Conservation (phyloP, 148 eudicot species). For the Silene latifolia region DNA sequence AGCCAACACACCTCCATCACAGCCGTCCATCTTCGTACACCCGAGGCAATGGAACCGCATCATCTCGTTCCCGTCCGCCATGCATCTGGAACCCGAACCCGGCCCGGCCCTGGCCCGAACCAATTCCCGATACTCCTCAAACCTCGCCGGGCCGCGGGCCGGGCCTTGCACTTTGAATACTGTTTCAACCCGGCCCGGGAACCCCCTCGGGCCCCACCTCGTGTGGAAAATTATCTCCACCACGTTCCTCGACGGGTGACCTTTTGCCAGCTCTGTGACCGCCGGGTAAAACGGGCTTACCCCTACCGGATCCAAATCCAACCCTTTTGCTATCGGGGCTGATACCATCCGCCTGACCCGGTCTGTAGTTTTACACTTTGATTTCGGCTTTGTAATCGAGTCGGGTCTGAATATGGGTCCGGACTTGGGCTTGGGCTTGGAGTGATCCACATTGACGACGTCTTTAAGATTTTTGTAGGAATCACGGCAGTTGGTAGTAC, state of each 20-base stretch:
- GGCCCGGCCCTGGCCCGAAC: constrained; percentile 43
- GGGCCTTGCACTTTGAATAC: constrained; percentile 73
- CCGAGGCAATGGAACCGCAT: constrained; percentile 84
- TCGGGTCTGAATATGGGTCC: constrained; percentile 16
- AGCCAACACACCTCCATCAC: constrained; percentile 34
- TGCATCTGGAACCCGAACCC: constrained; percentile 47
- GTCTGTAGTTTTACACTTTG: not conserved
- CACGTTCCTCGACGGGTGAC: constrained; percentile 87
- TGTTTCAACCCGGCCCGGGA: constrained; percentile 72
- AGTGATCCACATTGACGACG: constrained; percentile 37
- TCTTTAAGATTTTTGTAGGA: constrained; percentile 54
- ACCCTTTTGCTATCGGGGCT: constrained; percentile 12
- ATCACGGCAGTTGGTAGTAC: constrained; percentile 54
- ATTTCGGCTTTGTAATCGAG: constrained; percentile 15
- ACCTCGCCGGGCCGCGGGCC: constrained; percentile 49
- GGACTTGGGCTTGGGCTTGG: constrained; percentile 10
- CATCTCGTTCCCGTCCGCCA: constrained; percentile 92
- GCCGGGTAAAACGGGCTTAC: constrained; percentile 50
- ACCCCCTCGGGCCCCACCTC: constrained; percentile 66
- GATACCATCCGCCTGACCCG: constrained; percentile 19
- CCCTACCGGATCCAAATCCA: not conserved
- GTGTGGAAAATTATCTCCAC: constrained; percentile 86
- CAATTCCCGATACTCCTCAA: constrained; percentile 67
- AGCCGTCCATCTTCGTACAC: constrained; percentile 22
- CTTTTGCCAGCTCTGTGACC: constrained; percentile 64